Conservation (phyloP, 1,284 basidiomycete genomes). For the Rhodotorula mucilaginosa region DNA sequence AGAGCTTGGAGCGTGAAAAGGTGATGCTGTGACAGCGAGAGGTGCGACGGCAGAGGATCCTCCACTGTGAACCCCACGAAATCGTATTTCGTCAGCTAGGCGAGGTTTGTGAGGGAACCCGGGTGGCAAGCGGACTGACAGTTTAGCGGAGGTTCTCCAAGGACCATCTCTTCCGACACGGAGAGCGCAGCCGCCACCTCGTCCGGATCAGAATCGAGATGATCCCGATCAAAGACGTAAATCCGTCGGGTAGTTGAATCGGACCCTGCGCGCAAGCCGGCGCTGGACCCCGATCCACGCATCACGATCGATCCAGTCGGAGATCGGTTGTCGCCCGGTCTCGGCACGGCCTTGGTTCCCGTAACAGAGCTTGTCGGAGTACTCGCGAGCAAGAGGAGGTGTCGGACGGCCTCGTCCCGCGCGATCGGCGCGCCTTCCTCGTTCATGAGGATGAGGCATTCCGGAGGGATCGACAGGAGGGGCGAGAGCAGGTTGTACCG, state of each 20-base stretch:
- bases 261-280: background rate
- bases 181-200: constrained; percentile 22
- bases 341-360: background rate
- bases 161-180: constrained; percentile 30
- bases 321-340: background rate
- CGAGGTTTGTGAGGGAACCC: background rate
- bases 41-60: constrained; percentile 39
- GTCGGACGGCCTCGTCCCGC: constrained; percentile 22
- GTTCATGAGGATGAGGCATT: constrained; percentile 40
- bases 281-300: background rate
- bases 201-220: constrained; percentile 39
- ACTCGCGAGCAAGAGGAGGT: constrained; percentile 22
- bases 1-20: constrained; percentile 40
- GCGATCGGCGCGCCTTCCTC: constrained; percentile 33
- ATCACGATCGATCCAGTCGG: background rate
- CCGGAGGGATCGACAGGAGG: constrained; percentile 32
- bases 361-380: background rate
- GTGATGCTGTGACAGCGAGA: constrained; percentile 41
- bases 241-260: background rate
- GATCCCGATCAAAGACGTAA: constrained; percentile 39
- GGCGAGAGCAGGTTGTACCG: constrained; percentile 28
- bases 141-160: constrained; percentile 34
- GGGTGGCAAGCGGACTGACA: constrained; percentile 12
- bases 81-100: background rate
- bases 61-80: constrained; percentile 3